Conservation (phyloP, 2,329 filamentous ascomycete genomes). For the Dichotomopilus funicola region DNA sequence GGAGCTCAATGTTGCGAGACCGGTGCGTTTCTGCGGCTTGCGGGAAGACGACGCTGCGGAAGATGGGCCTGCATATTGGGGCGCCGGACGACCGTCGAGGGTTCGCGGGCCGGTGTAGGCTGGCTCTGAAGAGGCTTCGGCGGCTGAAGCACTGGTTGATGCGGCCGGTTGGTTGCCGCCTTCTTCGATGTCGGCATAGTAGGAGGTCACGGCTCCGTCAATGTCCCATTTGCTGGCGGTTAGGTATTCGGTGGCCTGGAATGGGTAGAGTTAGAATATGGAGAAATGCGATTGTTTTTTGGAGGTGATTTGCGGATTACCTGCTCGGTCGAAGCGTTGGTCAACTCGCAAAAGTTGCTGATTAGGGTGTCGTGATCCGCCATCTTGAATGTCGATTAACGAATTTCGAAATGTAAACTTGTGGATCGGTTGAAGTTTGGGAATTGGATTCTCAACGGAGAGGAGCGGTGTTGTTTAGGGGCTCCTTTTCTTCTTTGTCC, state of each 20-base stretch:
- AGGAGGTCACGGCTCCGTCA: slow-evolving; percentile 54
- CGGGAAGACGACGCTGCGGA: slow-evolving; percentile 32
- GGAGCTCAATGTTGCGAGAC: slow-evolving; percentile 55
- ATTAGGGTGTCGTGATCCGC: slow-evolving; percentile 39
- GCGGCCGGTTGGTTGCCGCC: slow-evolving; percentile 38
- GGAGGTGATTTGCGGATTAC: slow-evolving; percentile 29
- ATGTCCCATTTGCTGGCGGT: slow-evolving; percentile 61
- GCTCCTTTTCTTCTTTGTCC: neutral
- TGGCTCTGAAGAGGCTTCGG: slow-evolving; percentile 27
- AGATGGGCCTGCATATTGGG: slow-evolving; percentile 31
- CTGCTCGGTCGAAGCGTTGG: slow-evolving; percentile 42
- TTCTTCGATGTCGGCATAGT: slow-evolving; percentile 53
- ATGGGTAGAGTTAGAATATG: slow-evolving; percentile 1
- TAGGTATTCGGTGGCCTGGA: slow-evolving; percentile 62
- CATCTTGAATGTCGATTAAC: slow-evolving; percentile 26
- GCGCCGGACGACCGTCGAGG: slow-evolving; percentile 56
- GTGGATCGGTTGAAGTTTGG: neutral
- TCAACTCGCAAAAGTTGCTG: slow-evolving; percentile 50
- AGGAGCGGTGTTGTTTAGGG: slow-evolving; percentile 17
- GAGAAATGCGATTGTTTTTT: neutral
- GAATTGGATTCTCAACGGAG: neutral
- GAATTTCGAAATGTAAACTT: neutral
- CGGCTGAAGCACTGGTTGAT: slow-evolving; percentile 35
- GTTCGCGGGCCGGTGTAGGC: slow-evolving; percentile 56
- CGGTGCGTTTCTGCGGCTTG: slow-evolving; percentile 47